These are phyloP conservation scores for Aspergillus asperescens DNA, from an alignment of 495 filamentous ascomycete genomes.

Conservation along the genomic window DNA sequence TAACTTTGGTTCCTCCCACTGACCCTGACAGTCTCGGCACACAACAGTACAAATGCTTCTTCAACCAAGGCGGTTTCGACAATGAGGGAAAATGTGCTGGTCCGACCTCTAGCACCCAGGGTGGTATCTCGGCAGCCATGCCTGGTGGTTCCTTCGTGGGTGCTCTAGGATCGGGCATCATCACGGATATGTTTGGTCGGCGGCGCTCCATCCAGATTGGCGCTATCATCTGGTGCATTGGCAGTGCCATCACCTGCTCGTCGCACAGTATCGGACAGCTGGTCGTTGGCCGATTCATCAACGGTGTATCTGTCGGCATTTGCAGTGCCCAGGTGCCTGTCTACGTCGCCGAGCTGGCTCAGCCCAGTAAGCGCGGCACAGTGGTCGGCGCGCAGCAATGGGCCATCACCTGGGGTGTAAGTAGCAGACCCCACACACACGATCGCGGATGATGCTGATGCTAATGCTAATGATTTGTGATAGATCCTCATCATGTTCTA, in stretches of 20 bases:
- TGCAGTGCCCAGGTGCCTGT: conserved; percentile 78
- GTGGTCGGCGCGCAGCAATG: conserved; percentile 72
- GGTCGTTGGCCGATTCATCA: conserved; percentile 69
- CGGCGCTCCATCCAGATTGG: conserved; percentile 64
- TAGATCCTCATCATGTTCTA: conserved; percentile 74
- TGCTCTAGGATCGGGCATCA: conserved; percentile 59
- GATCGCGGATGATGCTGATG: not conserved
- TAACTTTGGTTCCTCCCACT: not conserved
- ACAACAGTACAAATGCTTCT: conserved; percentile 55
- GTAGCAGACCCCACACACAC: not conserved
- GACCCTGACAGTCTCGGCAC: not conserved
- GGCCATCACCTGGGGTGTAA: conserved; percentile 70
- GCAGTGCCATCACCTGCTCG: conserved; percentile 64
- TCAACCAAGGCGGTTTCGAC: conserved; percentile 47
- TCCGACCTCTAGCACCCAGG: conserved; percentile 44
- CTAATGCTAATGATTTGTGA: not conserved
- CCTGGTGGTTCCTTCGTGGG: conserved; percentile 70
- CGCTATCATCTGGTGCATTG: conserved; percentile 60
- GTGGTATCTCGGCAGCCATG: conserved; percentile 67
- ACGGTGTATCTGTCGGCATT: conserved; percentile 73
- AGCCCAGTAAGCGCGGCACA: conserved; percentile 65
- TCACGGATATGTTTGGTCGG: conserved; percentile 65
- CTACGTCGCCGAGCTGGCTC: conserved; percentile 71
- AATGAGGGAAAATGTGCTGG: conserved; percentile 41
- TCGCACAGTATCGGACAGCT: conserved; percentile 73